These are phyloP conservation scores for Rhynchospora breviuscula DNA, from an alignment of 176 grass and related monocot genomes.

Conservation along the genomic window DNA sequence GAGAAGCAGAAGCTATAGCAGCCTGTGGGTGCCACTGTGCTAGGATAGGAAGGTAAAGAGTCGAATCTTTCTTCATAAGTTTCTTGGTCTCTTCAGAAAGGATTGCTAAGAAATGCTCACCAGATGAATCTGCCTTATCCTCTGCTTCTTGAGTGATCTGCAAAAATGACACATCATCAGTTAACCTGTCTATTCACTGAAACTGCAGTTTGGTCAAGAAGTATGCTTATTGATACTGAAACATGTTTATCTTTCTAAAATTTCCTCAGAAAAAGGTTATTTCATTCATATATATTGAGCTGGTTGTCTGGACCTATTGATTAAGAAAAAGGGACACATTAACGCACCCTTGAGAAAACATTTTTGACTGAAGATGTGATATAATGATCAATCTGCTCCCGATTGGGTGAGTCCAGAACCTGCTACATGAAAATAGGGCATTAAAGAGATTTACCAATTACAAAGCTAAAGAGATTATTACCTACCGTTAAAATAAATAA, in stretches of 20 bases:
- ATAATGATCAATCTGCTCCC: slow-evolving; percentile 86
- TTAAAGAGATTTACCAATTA: slow-evolving; percentile 28
- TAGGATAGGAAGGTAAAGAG: slow-evolving; percentile 65
- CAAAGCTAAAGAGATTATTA: not conserved
- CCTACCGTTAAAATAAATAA: slow-evolving; percentile 4
- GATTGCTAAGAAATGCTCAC: slow-evolving; percentile 77
- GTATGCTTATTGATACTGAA: slow-evolving; percentile 11
- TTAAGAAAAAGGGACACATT: slow-evolving; percentile 27
- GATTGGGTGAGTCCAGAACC: slow-evolving; percentile 53
- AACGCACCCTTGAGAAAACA: slow-evolving; percentile 73
- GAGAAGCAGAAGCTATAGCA: slow-evolving; percentile 84
- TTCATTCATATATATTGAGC: no score
- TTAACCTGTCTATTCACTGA: slow-evolving; percentile 10
- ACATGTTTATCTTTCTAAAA: slow-evolving; percentile 2
- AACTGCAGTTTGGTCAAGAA: slow-evolving; percentile 21
- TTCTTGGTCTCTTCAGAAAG: slow-evolving; percentile 83
- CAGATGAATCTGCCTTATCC: slow-evolving; percentile 48
- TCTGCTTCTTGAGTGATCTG: slow-evolving; percentile 86
- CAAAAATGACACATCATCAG: slow-evolving; percentile 24
- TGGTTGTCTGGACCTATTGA: slow-evolving; percentile 6
- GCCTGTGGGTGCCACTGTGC: slow-evolving; percentile 81
- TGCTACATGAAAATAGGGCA: slow-evolving; percentile 36
- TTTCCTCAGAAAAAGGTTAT: not conserved
- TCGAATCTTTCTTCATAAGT: slow-evolving; percentile 85
- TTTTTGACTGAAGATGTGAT: slow-evolving; percentile 88